Conservation (phyloP, 805 yeast genomes). For the Pichia occidentalis region DNA sequence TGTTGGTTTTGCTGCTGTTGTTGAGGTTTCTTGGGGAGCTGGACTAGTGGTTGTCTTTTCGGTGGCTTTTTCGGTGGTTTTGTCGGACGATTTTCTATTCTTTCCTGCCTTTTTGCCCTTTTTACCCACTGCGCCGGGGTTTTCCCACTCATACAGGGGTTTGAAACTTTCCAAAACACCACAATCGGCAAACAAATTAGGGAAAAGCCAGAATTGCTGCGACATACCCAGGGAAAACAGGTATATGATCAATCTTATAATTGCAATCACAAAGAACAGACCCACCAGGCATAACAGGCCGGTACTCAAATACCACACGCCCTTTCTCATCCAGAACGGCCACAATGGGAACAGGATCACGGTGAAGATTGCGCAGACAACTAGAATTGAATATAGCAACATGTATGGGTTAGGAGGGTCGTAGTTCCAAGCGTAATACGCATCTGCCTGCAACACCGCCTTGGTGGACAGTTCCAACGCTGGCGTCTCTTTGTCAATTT, state of each 20-base stretch:
- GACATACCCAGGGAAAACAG: conserved; percentile 50
- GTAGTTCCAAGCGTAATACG: conserved; percentile 81
- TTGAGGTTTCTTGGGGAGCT: background rate
- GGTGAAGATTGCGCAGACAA: conserved; percentile 56
- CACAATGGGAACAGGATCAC: conserved; percentile 85
- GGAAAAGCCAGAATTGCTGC: conserved; percentile 92
- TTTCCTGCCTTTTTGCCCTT: conserved; percentile 17
- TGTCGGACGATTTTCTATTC: too few relatives aligned
- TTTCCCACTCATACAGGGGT: conserved; percentile 81
- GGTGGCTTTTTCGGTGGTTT: conserved; percentile 10
- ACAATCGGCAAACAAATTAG: conserved; percentile 91
- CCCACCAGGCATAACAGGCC: conserved; percentile 67
- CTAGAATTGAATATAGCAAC: conserved; percentile 54
- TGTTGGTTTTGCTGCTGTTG: conserved; percentile 1
- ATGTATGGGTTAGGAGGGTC: conserved; percentile 64
- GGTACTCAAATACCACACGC: conserved; percentile 87
- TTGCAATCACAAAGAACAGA: conserved; percentile 68
- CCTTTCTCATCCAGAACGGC: conserved; percentile 84
- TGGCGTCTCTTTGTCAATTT: conserved; percentile 58
- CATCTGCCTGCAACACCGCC: conserved; percentile 56
- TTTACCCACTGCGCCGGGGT: conserved; percentile 23
- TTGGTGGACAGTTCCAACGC: conserved; percentile 47
- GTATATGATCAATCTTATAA: conserved; percentile 70
- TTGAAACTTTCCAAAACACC: conserved; percentile 88
- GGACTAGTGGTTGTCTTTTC: conserved; percentile 11